phyloP scores from a whole-genome alignment of 441 rosid genomes.

The Melastoma candidum region DNA sequence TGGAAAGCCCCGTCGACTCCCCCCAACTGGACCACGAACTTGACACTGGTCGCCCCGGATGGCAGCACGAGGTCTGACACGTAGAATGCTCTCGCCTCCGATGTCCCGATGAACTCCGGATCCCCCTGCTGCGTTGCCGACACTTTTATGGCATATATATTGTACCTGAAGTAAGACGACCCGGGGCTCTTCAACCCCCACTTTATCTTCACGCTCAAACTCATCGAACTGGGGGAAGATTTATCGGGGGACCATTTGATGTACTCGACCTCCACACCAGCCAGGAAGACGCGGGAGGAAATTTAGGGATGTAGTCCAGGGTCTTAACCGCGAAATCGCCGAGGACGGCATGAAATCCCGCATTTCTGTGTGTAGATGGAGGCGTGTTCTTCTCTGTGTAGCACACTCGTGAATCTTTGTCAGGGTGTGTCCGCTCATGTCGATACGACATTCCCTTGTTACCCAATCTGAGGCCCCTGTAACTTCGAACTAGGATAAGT shows the following conservation, averaged over 20 bases:
- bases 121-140: slow-evolving; percentile 16
- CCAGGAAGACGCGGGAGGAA: slow-evolving; percentile 45
- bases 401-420: slow-evolving; percentile 55
- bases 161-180: slow-evolving; percentile 27
- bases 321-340: slow-evolving; percentile 50
- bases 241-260: slow-evolving; percentile 28
- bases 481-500: slow-evolving; percentile 22
- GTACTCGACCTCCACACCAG: slow-evolving; percentile 28
- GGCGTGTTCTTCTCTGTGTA: slow-evolving; percentile 16
- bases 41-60: slow-evolving; percentile 28
- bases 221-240: slow-evolving; percentile 23
- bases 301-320: slow-evolving; percentile 15
- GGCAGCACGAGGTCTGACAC: slow-evolving; percentile 41
- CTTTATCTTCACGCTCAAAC: slow-evolving; percentile 35
- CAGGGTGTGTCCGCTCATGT: slow-evolving; percentile 40
- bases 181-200: slow-evolving; percentile 37
- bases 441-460: slow-evolving; percentile 32
- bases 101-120: slow-evolving; percentile 42
- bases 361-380: not conserved
- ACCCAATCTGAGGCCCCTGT: slow-evolving; percentile 37
- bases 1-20: slow-evolving; percentile 28
- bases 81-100: slow-evolving; percentile 45
- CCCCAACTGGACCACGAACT: slow-evolving; percentile 50
- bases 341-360: slow-evolving; percentile 42
- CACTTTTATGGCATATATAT: slow-evolving; percentile 43